Conservation (phyloP, 768 basidiomycete species). For the Suillus alpinus region DNA sequence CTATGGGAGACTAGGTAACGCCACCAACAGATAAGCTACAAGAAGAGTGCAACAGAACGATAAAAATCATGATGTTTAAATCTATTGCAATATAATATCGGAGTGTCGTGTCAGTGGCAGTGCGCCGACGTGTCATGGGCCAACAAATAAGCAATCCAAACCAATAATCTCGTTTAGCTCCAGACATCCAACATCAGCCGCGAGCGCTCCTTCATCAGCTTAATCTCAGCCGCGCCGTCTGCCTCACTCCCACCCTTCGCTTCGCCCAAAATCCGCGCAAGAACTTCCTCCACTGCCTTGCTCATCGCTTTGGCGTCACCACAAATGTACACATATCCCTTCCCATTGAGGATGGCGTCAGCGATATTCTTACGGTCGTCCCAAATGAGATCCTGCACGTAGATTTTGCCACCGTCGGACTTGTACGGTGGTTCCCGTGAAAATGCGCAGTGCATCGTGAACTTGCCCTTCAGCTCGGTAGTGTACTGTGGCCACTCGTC, state of each 20-base stretch:
- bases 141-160: neutral
- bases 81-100: constrained; percentile 3
- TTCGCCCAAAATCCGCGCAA: constrained; percentile 82
- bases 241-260: constrained; percentile 91
- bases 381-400: constrained; percentile 98
- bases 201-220: constrained; percentile 92
- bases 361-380: constrained; percentile 80
- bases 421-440: constrained; percentile 86
- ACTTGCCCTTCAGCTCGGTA: constrained; percentile 87
- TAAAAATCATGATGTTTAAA: constrained; percentile 1
- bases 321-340: constrained; percentile 97
- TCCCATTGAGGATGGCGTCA: constrained; percentile 86
- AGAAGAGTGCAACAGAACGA: neutral
- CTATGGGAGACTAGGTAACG: neutral
- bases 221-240: constrained; percentile 89
- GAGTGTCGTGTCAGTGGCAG: neutral
- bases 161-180: constrained; percentile 50
- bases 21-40: neutral
- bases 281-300: constrained; percentile 88
- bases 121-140: neutral
- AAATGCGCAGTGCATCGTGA: constrained; percentile 85
- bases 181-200: constrained; percentile 86
- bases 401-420: constrained; percentile 91
- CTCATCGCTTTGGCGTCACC: constrained; percentile 97
- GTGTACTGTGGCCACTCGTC: constrained; percentile 93